Base-by-base conservation (phyloP, 2,329 filamentous ascomycete genomes). In the Periglandula ipomoeae region DNA sequence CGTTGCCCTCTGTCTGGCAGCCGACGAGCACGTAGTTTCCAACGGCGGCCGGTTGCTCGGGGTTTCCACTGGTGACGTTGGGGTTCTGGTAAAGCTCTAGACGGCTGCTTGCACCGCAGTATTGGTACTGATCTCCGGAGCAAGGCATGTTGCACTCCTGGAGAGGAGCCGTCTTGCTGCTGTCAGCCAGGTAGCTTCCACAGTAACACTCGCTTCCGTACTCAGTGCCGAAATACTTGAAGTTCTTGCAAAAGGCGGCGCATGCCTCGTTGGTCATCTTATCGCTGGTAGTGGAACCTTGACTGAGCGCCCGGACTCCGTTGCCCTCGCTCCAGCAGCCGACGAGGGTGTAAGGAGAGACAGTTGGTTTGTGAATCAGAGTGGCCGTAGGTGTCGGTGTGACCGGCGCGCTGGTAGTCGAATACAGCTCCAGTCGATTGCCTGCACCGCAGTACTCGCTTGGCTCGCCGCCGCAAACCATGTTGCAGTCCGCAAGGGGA, bases 371-470 rank as follows among this genome's bases (percentile, higher is more conserved):
- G 50, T 57, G 57, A 13, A 39, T 51, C 11, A 57, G 49, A 7
- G 57, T 59, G 6, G 53, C 56, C 2, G 57, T 59, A 1, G 66
- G 61, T 41, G 58, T 59, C 35, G 66, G 57, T n/a, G 52, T 57
- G 3, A 52, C 50, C 3, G 58, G 59, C 22, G 63, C 63, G 42
- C 61, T 64, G 2, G 68, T 69, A 5, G 68, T 71, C 22, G 62
- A 67, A 54, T 71, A 72, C 27, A 72, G 58, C 54, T 72, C 69
- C 34, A 73, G 56, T n/a, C 69, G 64, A 53, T 69, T 63, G 24
- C 69, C 65, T 1, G 64, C 67, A 44, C 70, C 70, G 50, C 70
- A 73, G 58, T 65, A 71, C 53, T 70, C 61, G 13, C 64, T 65
- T 3, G 56, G 47, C 37, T 71, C 65, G 35, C 70, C 70, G n/a